Conservation (phyloP, 352 stramenopile species). For the Phytophthora vignae region DNA sequence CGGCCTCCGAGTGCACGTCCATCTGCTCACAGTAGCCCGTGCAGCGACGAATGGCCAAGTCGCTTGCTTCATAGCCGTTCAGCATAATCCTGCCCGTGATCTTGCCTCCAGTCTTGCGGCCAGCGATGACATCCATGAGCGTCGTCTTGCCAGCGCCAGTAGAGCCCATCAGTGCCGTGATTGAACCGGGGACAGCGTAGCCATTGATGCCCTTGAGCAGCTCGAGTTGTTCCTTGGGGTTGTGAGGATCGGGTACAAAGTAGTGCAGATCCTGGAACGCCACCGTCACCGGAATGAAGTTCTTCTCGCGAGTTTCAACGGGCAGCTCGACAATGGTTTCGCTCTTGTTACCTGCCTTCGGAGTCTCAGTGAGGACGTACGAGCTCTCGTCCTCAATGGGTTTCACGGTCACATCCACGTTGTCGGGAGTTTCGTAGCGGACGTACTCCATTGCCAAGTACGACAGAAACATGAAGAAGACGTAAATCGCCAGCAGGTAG, state of each 20-base stretch:
- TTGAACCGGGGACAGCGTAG: conserved; percentile 1
- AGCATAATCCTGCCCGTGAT: conserved; percentile 12
- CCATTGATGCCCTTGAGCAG: conserved; percentile 19
- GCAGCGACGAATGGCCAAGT: conserved; percentile 51
- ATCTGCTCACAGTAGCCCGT: conserved; percentile 83
- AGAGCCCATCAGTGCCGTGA: neutral
- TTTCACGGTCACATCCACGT: neutral
- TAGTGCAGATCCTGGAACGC: conserved; percentile 27
- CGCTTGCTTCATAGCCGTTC: conserved; percentile 51
- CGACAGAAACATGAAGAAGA: conserved; percentile 13
- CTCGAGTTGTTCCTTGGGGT: conserved; percentile 14
- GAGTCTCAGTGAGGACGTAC: conserved; percentile 1
- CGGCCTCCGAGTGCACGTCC: conserved; percentile 85
- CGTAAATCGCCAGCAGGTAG: conserved; percentile 18
- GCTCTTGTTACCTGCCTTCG: neutral
- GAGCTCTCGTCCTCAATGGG: neutral
- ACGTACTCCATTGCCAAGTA: conserved; percentile 4
- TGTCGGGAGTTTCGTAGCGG: conserved; percentile 4
- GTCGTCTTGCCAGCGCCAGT: conserved; percentile 1
- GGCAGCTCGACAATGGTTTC: neutral
- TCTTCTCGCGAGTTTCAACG: conserved; percentile 4
- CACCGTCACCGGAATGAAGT: conserved; percentile 22
- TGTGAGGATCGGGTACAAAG: conserved; percentile 10
- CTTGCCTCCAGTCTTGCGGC: conserved; percentile 4
- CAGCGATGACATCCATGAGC: conserved; percentile 1